Conservation (phyloP, 2,329 filamentous ascomycete genomes). For the Fusarium sp. region DNA sequence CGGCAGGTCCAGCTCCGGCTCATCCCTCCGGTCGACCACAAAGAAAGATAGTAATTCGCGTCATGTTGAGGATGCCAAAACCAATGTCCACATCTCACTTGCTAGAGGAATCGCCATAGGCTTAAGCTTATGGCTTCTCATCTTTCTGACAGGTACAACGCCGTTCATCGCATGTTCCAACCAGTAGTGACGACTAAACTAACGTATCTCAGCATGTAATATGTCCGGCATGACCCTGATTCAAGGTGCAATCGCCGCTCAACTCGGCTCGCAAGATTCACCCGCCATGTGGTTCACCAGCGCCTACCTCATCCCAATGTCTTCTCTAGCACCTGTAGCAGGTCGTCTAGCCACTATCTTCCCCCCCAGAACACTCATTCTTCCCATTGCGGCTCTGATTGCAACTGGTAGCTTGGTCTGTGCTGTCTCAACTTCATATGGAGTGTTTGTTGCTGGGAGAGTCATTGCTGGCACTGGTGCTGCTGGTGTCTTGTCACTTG, state of each 20-base stretch:
- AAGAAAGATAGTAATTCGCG: slow-evolving; percentile 9
- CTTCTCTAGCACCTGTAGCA: slow-evolving; percentile 72
- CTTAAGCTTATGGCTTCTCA: slow-evolving; percentile 44
- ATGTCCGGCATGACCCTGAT: slow-evolving; percentile 85
- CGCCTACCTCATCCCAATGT: slow-evolving; percentile 74
- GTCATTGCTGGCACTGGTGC: slow-evolving; percentile 75
- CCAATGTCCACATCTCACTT: slow-evolving; percentile 42
- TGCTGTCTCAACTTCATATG: slow-evolving; percentile 67
- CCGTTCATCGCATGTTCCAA: background rate
- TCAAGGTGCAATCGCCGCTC: slow-evolving; percentile 79
- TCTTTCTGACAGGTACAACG: slow-evolving; percentile 45
- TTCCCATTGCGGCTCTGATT: slow-evolving; percentile 68
- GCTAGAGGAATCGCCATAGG: slow-evolving; percentile 59
- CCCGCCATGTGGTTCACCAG: slow-evolving; percentile 85
- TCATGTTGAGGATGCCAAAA: slow-evolving; percentile 10
- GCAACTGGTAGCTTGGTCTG: slow-evolving; percentile 73
- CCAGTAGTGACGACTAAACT: background rate
- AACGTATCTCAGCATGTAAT: slow-evolving; percentile 64
- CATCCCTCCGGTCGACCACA: background rate
- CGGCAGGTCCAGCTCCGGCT: slow-evolving; percentile 7
- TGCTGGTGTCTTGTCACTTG: slow-evolving; percentile 77
- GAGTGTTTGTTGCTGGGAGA: slow-evolving; percentile 74
- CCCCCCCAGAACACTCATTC: slow-evolving; percentile 72
- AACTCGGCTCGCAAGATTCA: slow-evolving; percentile 77
- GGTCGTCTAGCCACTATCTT: slow-evolving; percentile 81